phyloP scores from a whole-genome alignment of 495 filamentous ascomycete genomes.

The Pyrenula massariospora region DNA sequence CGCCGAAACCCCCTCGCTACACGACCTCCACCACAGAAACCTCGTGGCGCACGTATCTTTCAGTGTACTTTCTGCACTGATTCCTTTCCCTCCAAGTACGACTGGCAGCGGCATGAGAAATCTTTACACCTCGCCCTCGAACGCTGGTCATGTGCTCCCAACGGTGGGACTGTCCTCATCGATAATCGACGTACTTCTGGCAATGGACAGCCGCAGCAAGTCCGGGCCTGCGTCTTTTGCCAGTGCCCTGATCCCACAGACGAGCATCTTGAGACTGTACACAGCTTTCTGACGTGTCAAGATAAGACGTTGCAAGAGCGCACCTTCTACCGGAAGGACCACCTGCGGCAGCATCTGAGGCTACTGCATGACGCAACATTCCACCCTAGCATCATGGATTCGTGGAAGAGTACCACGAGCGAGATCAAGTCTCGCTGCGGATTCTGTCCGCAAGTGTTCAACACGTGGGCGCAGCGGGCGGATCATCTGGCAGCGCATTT shows the following conservation, averaged over 20 bases:
- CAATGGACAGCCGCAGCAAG: constrained; percentile 17
- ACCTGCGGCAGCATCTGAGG: constrained; percentile 69
- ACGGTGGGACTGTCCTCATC: constrained; percentile 1
- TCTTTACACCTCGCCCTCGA: constrained; percentile 67
- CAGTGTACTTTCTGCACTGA: constrained; percentile 81
- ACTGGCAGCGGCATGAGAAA: constrained; percentile 79
- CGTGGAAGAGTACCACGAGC: constrained; percentile 49
- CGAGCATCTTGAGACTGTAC: constrained; percentile 48
- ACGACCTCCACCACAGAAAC: constrained; percentile 27
- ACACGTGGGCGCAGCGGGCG: constrained; percentile 48
- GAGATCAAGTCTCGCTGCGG: constrained; percentile 59
- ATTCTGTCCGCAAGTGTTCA: constrained; percentile 51
- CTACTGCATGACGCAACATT: constrained; percentile 63
- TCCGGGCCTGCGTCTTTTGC: constrained; percentile 55
- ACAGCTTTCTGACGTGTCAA: constrained; percentile 60
- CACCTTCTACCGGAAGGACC: constrained; percentile 76
- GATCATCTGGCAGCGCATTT: constrained; percentile 63
- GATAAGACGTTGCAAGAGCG: constrained; percentile 52
- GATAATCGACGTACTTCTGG: constrained; percentile 11
- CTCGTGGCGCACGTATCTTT: constrained; percentile 39
- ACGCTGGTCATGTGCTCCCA: constrained; percentile 66
- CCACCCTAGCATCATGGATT: constrained; percentile 48
- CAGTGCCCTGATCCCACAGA: constrained; percentile 41
- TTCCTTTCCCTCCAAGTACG: constrained; percentile 71
- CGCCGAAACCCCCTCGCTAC: constrained; percentile 41